Conservation (phyloP, 768 basidiomycete genomes). For the Lentinula guzmanii region DNA sequence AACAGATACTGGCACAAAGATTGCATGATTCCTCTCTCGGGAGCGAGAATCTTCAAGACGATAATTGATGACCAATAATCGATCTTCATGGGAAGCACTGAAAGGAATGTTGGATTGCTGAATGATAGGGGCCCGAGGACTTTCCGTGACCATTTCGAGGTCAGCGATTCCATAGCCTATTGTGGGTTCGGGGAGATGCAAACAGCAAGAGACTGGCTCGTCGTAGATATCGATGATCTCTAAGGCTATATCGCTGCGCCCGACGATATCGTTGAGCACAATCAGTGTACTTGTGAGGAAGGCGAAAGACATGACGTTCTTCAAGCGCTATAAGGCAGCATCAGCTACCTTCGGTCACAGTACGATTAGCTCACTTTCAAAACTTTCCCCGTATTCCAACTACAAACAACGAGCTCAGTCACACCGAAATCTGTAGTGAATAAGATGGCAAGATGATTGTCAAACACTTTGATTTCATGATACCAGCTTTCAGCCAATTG, state of each 20-base stretch:
- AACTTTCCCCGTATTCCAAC: constrained; percentile 24
- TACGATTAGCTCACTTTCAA: constrained; percentile 17
- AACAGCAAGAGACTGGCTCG: neutral
- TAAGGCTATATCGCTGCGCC: neutral
- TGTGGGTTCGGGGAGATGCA: neutral
- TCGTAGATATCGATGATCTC: neutral
- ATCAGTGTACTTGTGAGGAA: constrained; percentile 26
- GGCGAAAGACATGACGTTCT: constrained; percentile 21
- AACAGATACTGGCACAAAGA: constrained; percentile 25
- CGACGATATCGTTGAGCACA: constrained; percentile 9
- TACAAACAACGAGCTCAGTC: constrained; percentile 22
- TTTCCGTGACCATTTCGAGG: neutral
- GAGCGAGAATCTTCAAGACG: neutral
- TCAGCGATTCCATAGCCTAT: neutral
- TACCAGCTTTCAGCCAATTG: neutral
- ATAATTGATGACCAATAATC: constrained; percentile 25
- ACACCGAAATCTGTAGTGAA: constrained; percentile 5
- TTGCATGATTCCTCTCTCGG: constrained; percentile 10
- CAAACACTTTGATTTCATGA: constrained; percentile 26
- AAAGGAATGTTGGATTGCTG: neutral
- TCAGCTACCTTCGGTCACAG: too few species aligned
- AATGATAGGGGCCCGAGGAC: neutral
- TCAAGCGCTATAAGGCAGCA: too few species aligned
- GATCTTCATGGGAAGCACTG: constrained; percentile 16
- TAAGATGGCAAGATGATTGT: constrained; percentile 22